phyloP scores from a whole-genome alignment of 2,329 filamentous ascomycete species.

The Aureobasidium sp. region DNA sequence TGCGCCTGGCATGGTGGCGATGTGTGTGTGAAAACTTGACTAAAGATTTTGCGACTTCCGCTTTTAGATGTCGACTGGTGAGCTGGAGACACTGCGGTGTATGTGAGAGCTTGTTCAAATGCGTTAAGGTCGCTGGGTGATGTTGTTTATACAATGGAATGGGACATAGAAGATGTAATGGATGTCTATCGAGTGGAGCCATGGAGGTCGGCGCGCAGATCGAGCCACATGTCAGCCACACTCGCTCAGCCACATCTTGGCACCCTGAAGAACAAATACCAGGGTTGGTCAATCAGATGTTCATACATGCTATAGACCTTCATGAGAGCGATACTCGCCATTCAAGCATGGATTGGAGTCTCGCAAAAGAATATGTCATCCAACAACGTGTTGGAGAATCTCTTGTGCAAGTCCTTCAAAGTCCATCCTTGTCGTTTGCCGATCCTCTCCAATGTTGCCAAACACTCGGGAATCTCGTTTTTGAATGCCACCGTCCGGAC shows the following conservation, averaged over 20 bases:
- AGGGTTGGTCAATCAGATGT: too few relatives aligned
- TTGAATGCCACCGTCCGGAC: constrained; percentile 36
- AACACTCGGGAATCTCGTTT: constrained; percentile 34
- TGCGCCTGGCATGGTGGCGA: constrained; percentile 38
- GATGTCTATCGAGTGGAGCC: not conserved
- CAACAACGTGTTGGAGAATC: constrained; percentile 39
- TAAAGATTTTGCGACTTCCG: not conserved
- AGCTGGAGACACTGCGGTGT: too few relatives aligned
- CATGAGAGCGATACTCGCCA: not conserved
- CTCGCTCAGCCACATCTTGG: constrained; percentile 4
- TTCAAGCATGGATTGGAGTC: not conserved
- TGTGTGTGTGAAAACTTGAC: not conserved
- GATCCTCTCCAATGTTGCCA: constrained; percentile 29
- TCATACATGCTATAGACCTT: not conserved
- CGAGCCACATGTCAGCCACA: constrained; percentile 3
- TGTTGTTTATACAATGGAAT: not conserved
- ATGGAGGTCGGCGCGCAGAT: constrained; percentile 2
- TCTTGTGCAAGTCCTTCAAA: constrained; percentile 31
- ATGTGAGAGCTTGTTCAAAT: not conserved
- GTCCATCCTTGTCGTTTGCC: constrained; percentile 36
- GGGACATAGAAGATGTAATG: constrained; percentile 8
- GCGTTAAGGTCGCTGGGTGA: not conserved
- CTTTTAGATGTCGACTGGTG: not conserved
- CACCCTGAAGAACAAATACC: not conserved
- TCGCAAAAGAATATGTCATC: constrained; percentile 25